Percentiles rank a stretch among this genome's conserved stretches.
phyloP scores from a whole-genome alignment of 305 asterid genomes.

The Plantago coronopus region DNA sequence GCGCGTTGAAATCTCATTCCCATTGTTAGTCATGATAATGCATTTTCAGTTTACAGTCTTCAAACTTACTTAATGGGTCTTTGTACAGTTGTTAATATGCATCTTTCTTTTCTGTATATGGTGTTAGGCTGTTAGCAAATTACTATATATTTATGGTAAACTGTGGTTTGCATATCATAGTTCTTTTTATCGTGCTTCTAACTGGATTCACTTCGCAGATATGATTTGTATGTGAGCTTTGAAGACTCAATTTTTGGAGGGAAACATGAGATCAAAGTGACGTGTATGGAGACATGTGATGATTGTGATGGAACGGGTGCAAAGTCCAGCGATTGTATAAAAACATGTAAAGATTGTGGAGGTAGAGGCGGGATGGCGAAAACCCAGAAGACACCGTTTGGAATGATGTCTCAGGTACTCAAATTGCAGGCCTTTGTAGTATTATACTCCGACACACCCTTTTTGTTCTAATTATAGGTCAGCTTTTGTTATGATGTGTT shows the following conservation, averaged over 20 bases:
- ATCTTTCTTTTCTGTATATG: constrained; percentile 12
- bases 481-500: not conserved
- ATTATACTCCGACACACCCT: not conserved
- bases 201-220: constrained; percentile 37
- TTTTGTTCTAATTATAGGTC: constrained; percentile 7
- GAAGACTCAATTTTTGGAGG: constrained; percentile 84
- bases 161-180: constrained; percentile 10
- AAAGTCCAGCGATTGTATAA: constrained; percentile 60
- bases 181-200: constrained; percentile 20
- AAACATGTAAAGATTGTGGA: constrained; percentile 63
- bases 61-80: constrained; percentile 17
- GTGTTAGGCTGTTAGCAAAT: constrained; percentile 1
- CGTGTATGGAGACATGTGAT: constrained; percentile 61
- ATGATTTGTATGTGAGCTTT: constrained; percentile 70
- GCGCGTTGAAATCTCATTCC: not conserved
- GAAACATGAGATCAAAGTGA: constrained; percentile 60
- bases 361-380: constrained; percentile 75
- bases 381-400: constrained; percentile 84
- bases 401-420: constrained; percentile 85
- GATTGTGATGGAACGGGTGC: constrained; percentile 88
- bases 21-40: not conserved
- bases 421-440: not conserved
- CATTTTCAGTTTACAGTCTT: constrained; percentile 14
- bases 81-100: not conserved
- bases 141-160: constrained; percentile 12